phyloP scores from a whole-genome alignment of 176 grass and related monocot species.

The Musa troglodytarum region DNA sequence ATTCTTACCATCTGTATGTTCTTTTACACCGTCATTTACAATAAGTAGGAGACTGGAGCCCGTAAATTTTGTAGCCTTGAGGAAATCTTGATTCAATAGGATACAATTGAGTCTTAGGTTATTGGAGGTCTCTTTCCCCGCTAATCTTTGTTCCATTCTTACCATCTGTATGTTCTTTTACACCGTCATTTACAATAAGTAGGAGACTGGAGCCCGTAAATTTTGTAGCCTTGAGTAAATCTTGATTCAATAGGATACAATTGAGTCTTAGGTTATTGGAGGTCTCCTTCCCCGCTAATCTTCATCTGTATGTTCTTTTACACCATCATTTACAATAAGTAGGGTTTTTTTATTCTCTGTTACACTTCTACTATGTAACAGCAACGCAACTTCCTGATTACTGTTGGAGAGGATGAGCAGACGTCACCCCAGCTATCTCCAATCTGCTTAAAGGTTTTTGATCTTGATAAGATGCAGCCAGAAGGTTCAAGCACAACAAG shows the following conservation, averaged over 20 bases:
- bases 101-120: neutral
- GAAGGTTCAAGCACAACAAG: constrained; percentile 74
- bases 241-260: neutral
- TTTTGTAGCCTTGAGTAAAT: neutral
- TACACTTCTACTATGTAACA: constrained; percentile 28
- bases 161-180: too few relatives aligned
- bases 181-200: too few relatives aligned
- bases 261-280: neutral
- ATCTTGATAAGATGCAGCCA: constrained; percentile 96
- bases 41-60: neutral
- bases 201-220: neutral
- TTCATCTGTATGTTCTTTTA: neutral
- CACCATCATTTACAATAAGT: too few relatives aligned
- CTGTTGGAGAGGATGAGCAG: constrained; percentile 84
- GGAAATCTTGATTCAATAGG: neutral
- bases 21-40: too few relatives aligned
- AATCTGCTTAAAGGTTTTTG: constrained; percentile 85
- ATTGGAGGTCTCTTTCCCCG: neutral
- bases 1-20: neutral
- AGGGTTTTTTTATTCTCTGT: constrained; percentile 14
- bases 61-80: neutral
- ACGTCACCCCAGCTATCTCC: constrained; percentile 53
- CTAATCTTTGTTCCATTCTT: neutral
- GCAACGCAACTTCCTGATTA: constrained; percentile 86
- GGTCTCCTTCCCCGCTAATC: neutral